phyloP scores from a whole-genome alignment of 1,284 basidiomycete species.

The Ceratobasidium sp. region DNA sequence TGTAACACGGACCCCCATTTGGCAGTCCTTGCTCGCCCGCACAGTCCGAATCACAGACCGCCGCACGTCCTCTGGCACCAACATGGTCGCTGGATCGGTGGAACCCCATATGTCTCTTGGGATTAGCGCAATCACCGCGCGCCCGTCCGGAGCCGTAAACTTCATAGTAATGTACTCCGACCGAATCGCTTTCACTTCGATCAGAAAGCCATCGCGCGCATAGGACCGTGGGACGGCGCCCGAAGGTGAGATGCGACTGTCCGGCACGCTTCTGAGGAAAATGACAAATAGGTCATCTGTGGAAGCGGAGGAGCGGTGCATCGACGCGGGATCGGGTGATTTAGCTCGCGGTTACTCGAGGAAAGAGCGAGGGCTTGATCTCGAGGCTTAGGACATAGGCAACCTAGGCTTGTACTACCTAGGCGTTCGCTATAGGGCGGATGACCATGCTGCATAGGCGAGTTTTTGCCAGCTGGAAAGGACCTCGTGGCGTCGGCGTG shows the following conservation, averaged over 20 bases:
- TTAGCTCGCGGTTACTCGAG: conserved; percentile 12
- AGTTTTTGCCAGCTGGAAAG: background rate
- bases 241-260: conserved; percentile 17
- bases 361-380: conserved; percentile 11
- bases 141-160: conserved; percentile 24
- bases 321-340: conserved; percentile 15
- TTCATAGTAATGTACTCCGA: conserved; percentile 29
- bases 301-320: conserved; percentile 25
- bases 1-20: conserved; percentile 36
- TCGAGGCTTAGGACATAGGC: conserved; percentile 31
- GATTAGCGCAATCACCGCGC: conserved; percentile 28
- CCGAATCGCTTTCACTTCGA: conserved; percentile 33
- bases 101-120: conserved; percentile 35
- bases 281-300: conserved; percentile 20
- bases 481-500: conserved; percentile 11
- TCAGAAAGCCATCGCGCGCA: conserved; percentile 32
- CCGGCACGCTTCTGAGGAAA: conserved; percentile 18
- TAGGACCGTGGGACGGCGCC: conserved; percentile 23
- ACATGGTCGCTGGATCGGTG: conserved; percentile 17
- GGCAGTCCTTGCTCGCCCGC: conserved; percentile 20
- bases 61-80: conserved; percentile 18
- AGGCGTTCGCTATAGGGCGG: conserved; percentile 8
- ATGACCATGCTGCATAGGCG: conserved; percentile 17
- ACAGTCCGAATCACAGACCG: conserved; percentile 29
- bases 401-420: conserved; percentile 21